Base-by-base conservation (phyloP, 495 filamentous ascomycete genomes). In the Xylaria curta region DNA sequence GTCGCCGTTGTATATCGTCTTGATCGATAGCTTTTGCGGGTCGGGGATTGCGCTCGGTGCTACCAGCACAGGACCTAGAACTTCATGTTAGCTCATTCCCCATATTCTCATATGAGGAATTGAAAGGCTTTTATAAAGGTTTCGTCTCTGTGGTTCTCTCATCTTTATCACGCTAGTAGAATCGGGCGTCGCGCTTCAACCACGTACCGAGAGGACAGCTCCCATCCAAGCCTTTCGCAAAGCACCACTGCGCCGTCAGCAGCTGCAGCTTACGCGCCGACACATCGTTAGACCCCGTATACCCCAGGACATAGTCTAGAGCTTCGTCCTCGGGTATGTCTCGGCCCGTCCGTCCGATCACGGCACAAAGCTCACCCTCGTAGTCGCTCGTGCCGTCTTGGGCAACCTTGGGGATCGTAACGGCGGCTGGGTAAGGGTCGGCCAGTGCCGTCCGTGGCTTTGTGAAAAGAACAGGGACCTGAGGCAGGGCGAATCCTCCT, bases 151-250 rank as follows among this genome's bases (percentile, higher is more conserved):
- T 24, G 3, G 3, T 24, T n/a, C 6, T 7, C 7, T 24, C n/a
- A 3, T 8, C 3, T 21, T 2, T n/a, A n/a, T 3, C 8, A 3
- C 26, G 1, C 51, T 54, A 24, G 21, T 26, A 28, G 36, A 53
- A 54, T 26, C 15, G 10, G 8, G 51, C 51, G 4, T 26, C 24
- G 12, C 26, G 24, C 10, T 54, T 31, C 15, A 17, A 12, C 36
- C 82, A 82, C 13, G 88, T 89, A 31, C 89, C 89, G 24, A 86
- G 79, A 9, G 84, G 84, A 68, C 83, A 85, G 7, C 82, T 77
- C 17, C 81, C 82, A 68, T 86, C 84, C 47, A 86, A 83, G 0
- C 85, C 84, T 73, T 87, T 87, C 65, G 78, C 80, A 74, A 81
- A 87, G 72, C 81, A 81, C 85, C 85, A 87, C 76, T 87, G 85